These are phyloP conservation scores for Paraphaeosphaeria minitans DNA, from an alignment of 2,329 filamentous ascomycete genomes.

Conservation along the genomic window DNA sequence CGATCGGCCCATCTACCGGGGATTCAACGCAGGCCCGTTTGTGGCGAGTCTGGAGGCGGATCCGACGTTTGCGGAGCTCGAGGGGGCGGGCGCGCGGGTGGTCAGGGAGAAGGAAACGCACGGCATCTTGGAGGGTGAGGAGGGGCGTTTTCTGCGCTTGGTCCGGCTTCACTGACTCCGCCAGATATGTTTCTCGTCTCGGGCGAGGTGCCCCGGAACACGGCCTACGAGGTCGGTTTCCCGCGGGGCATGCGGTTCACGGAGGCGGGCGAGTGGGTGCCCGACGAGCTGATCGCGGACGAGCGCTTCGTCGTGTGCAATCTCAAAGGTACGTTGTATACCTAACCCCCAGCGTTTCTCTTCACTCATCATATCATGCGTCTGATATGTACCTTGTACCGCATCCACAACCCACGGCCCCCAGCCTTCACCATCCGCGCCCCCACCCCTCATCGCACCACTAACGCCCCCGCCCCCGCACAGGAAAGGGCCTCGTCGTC, in stretches of 20 bases:
- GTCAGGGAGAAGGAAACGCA: slow-evolving; percentile 49
- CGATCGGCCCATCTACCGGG: slow-evolving; percentile 57
- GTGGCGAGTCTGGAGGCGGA: slow-evolving; percentile 59
- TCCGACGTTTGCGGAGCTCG: slow-evolving; percentile 57
- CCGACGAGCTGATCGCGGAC: slow-evolving; percentile 57
- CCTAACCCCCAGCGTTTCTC: too few species aligned
- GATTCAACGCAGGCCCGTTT: slow-evolving; percentile 48
- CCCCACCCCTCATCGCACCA: too few species aligned
- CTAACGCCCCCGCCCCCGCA: too few species aligned
- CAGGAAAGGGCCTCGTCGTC: slow-evolving; percentile 59
- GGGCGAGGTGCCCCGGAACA: slow-evolving; percentile 58
- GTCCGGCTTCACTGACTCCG: too few species aligned
- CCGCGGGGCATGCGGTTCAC: slow-evolving; percentile 53
- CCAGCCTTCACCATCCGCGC: too few species aligned
- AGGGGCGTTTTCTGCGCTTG: too few species aligned
- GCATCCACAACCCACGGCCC: too few species aligned
- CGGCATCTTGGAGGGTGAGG: slow-evolving; percentile 51
- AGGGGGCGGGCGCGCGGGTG: slow-evolving; percentile 49
- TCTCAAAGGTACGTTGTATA: slow-evolving; percentile 53
- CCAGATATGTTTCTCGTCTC: slow-evolving; percentile 57
- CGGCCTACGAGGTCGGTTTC: slow-evolving; percentile 57
- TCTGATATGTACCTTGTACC: too few species aligned
- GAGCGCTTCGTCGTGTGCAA: slow-evolving; percentile 61
- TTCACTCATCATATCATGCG: too few species aligned
- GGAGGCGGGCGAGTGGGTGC: slow-evolving; percentile 52